Base-by-base conservation (phyloP, 1,284 basidiomycete species). In the Phlebopus sp. region DNA sequence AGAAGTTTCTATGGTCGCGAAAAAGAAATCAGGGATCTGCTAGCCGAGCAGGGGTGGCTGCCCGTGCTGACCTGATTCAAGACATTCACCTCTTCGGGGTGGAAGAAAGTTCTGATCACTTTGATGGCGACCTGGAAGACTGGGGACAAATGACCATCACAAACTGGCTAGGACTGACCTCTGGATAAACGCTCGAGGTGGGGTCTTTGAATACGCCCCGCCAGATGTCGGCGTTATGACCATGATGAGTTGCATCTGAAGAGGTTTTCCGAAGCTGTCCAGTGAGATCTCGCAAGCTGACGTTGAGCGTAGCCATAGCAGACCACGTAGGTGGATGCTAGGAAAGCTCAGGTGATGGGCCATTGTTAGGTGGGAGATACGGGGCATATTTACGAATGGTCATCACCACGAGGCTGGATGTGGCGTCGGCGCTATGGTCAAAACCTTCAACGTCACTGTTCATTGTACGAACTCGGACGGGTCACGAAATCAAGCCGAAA, bases 211-310 rank as follows among this genome's bases (percentile, higher is more conserved):
- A 55, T 35, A 59, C 60, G n/a, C 59, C 60, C 4, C 54, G 49
- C 60, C 60, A 64, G 37, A 64, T 53, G 36, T 61, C 59, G 30
- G 60, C 60, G 17, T 56, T 43, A 42, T 52, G 57, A 10, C 62
- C 60, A 1, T 51, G 52, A 9, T 47, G 56, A 27, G 57, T 46
- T 9, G 57, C 13, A 43, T 63, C 37, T 25, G 53, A 32, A 5
- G 52, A 54, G 14, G 38, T 45, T 42, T 38, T 64, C 19, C 27
- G 58, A 23, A 62, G 32, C 11, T 30, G 37, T 23, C 46, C 46
- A 5, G 60, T 57, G 31, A 64, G 60, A 34, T 64, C 62, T 23
- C 51, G 49, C 40, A 63, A 50, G 10, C 55, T 29, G 23, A 61
- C 35, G 35, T 63, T 21, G 36, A 45, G 42, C 32, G 59, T 10